Percentiles rank a stretch among this genome's conserved stretches.
Conservation (phyloP, 1,284 basidiomycete genomes). For the Leucoagaricus sp. region DNA sequence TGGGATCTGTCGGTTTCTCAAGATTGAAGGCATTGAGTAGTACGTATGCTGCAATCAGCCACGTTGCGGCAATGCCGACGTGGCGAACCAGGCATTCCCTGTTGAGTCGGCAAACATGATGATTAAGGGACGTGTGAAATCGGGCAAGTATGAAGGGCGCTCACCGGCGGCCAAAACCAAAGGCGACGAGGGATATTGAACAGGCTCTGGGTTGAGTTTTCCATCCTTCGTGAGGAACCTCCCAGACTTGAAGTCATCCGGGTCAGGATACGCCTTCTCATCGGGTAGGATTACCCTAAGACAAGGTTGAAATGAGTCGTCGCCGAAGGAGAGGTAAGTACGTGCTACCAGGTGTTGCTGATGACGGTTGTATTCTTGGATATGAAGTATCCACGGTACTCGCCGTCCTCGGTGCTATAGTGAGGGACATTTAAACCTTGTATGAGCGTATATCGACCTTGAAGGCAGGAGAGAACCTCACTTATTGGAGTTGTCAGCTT, state of each 20-base stretch:
- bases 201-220: neutral
- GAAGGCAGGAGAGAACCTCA: neutral
- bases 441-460: neutral
- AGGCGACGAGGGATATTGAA: conserved; percentile 9
- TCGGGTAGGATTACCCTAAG: conserved; percentile 19
- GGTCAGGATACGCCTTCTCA: conserved; percentile 15
- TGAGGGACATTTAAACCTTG: conserved; percentile 22
- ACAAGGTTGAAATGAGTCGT: neutral
- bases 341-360: conserved; percentile 21
- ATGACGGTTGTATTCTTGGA: conserved; percentile 26
- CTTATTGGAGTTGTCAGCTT: neutral
- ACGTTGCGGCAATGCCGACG: neutral
- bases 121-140: neutral
- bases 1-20: neutral
- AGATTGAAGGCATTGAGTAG: neutral
- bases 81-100: neutral
- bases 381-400: conserved; percentile 27
- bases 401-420: conserved; percentile 22
- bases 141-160: neutral
- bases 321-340: neutral
- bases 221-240: conserved; percentile 13
- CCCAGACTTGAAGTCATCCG: conserved; percentile 17
- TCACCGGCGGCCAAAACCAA: conserved; percentile 17
- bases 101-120: neutral
- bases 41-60: neutral